Percentiles rank a stretch among this genome's conserved stretches.
Conservation (phyloP, 768 basidiomycete genomes). For the Tylopilus vinaceipallidus region DNA sequence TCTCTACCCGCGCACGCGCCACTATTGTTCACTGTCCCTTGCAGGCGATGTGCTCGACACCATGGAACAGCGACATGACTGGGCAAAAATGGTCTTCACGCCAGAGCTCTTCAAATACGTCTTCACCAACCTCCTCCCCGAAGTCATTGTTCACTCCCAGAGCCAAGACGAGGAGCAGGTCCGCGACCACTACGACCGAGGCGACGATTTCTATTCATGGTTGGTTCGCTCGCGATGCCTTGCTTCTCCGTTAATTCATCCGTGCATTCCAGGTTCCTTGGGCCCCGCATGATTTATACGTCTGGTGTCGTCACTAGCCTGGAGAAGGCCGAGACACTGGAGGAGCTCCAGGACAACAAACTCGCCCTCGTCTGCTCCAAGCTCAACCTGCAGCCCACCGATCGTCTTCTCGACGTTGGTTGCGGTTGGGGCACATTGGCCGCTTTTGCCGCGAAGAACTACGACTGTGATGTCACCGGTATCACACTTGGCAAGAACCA, state of each 20-base stretch:
- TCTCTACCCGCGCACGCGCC: not conserved
- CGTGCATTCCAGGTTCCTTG: slow-evolving; percentile 67
- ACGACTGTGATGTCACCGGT: slow-evolving; percentile 92
- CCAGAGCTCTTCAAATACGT: slow-evolving; percentile 93
- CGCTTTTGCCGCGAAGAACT: slow-evolving; percentile 96
- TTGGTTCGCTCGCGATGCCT: not conserved
- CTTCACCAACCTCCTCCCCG: slow-evolving; percentile 83
- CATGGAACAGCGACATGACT: slow-evolving; percentile 94
- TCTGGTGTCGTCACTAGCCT: slow-evolving; percentile 82
- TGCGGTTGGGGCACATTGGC: slow-evolving; percentile 97
- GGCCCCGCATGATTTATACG: slow-evolving; percentile 96
- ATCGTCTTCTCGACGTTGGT: slow-evolving; percentile 81
- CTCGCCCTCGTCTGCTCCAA: slow-evolving; percentile 94
- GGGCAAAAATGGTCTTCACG: slow-evolving; percentile 91
- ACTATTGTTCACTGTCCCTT: not conserved
- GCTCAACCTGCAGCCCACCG: slow-evolving; percentile 81
- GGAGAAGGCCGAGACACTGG: slow-evolving; percentile 75
- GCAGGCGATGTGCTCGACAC: slow-evolving; percentile 90
- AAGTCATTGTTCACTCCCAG: slow-evolving; percentile 89
- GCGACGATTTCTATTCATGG: slow-evolving; percentile 96
- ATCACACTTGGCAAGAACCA: slow-evolving; percentile 92
- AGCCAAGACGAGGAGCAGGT: slow-evolving; percentile 94
- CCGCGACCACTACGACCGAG: slow-evolving; percentile 93
- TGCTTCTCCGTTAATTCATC: not conserved
- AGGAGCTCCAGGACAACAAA: slow-evolving; percentile 98